Evolutionary conservation across 495 filamentous ascomycete genomes (phyloP), one percentile per base, ranked within the genome.

Genomic region (Podospora sp.): DNA sequence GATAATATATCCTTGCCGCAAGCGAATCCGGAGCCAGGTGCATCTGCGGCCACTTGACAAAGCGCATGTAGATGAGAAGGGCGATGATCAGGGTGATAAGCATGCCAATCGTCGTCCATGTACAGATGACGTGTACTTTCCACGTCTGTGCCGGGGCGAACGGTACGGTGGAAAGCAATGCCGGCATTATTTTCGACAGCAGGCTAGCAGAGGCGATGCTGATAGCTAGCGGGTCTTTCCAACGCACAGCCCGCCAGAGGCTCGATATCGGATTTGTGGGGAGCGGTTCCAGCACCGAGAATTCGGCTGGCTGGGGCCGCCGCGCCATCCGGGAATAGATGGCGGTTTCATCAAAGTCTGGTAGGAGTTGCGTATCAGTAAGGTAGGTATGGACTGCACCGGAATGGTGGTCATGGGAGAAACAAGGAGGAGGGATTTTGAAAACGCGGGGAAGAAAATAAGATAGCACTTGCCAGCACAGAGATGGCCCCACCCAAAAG

Each of bases 1-100:
- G 14, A 20, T 63, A 63, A 25, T 63, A 63, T 9, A 51, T 51
- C 6, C 29, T 8, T 11, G 6, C 35, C 6, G 60, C 60, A 12
- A 63, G 12, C 36, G 60, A 24, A 6, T 26, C 40, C 14, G 24
- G 5, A 4, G 33, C 35, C 33, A 51, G 36, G 7, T 35, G 35
- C 60, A 63, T 51, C 8, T 52, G 18, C 60, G 60, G 60, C 60
- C 60, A 63, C 22, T 52, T 63, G 35, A 63, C 60, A 2, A 52
- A 46, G 16, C 35, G 25, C 36, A 63, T 51, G 36, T 50, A 27
- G 11, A 20, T 21, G 60, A 27, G n/a, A 18, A 63, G 60, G 16
- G 29, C 25, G 20, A 63, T 20, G 24, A 63, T 52, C 60, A 63
- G 22, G 40, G 20, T 16, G 29, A 6, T 21, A 16, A 63, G 40